phyloP scores from a whole-genome alignment of 257 asterid species.

The Mentha longifolia region DNA sequence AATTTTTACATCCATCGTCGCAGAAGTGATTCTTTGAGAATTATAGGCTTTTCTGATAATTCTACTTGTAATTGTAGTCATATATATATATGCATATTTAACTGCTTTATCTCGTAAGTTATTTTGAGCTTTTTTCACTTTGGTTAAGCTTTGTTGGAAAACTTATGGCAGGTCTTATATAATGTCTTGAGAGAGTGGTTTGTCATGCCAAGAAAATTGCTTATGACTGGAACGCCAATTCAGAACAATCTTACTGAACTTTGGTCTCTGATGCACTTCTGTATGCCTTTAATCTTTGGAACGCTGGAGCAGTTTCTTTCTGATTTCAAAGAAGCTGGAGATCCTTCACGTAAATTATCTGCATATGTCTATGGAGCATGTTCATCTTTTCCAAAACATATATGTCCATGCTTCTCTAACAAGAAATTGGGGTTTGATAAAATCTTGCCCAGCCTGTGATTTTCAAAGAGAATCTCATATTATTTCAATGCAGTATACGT shows the following conservation, averaged over 20 bases:
- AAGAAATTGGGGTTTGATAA: slow-evolving; percentile 12
- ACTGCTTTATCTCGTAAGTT: neutral
- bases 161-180: slow-evolving; percentile 70
- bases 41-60: slow-evolving; percentile 10
- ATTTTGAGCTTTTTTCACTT: slow-evolving; percentile 15
- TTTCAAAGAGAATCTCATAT: slow-evolving; percentile 17
- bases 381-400: slow-evolving; percentile 12
- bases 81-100: neutral
- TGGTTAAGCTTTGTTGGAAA: slow-evolving; percentile 10
- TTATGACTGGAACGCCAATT: slow-evolving; percentile 97
- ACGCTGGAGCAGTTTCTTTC: slow-evolving; percentile 72
- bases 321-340: slow-evolving; percentile 89
- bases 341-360: slow-evolving; percentile 61
- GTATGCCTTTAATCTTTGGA: slow-evolving; percentile 85
- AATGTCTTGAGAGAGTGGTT: slow-evolving; percentile 64
- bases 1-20: slow-evolving; percentile 18
- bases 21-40: slow-evolving; percentile 3
- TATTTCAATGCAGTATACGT: slow-evolving; percentile 13
- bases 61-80: slow-evolving; percentile 12
- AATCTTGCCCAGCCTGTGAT: neutral
- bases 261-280: slow-evolving; percentile 93
- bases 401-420: neutral
- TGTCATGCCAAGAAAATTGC: slow-evolving; percentile 83
- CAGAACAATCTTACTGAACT: slow-evolving; percentile 92
- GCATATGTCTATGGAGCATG: slow-evolving; percentile 7